A percentile compares a stretch with the other conserved stretches of the same genome.
These are phyloP conservation scores for Sporopachydermia lactativora DNA, from an alignment of 805 yeast genomes.

Conservation along the genomic window DNA sequence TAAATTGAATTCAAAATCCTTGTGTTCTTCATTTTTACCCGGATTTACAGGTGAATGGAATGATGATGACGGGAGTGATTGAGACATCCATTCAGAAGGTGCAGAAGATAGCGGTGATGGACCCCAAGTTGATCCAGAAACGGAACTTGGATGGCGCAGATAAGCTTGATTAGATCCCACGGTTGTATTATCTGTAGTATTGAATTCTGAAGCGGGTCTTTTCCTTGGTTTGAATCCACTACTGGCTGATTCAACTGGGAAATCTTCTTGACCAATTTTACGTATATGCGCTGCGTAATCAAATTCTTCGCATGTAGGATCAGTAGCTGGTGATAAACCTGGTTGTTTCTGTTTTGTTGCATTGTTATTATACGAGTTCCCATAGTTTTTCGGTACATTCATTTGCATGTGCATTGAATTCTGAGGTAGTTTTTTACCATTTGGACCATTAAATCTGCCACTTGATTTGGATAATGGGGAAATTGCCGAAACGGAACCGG, in stretches of 20 bases:
- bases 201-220: not conserved
- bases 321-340: slow-evolving; percentile 13
- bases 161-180: not conserved
- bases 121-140: slow-evolving; percentile 1
- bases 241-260: slow-evolving; percentile 3
- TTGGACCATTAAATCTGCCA: not conserved
- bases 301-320: slow-evolving; percentile 39
- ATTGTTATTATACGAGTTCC: too few relatives aligned
- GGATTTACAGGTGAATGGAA: not conserved
- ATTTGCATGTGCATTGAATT: not conserved
- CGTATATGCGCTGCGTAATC: slow-evolving; percentile 54
- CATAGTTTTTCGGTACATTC: not conserved
- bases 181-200: too few relatives aligned
- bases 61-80: not conserved
- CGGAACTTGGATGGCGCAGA: not conserved
- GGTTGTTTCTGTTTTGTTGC: slow-evolving; percentile 2
- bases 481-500: not conserved
- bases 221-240: slow-evolving; percentile 7
- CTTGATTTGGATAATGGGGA: not conserved
- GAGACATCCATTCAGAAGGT: not conserved
- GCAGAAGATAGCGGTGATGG: not conserved
- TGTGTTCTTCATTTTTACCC: slow-evolving; percentile 8
- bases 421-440: not conserved
- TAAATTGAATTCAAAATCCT: slow-evolving; percentile 24
- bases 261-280: slow-evolving; percentile 33